phyloP scores from a whole-genome alignment of 2,329 filamentous ascomycete species.

The Septoria petroselini region DNA sequence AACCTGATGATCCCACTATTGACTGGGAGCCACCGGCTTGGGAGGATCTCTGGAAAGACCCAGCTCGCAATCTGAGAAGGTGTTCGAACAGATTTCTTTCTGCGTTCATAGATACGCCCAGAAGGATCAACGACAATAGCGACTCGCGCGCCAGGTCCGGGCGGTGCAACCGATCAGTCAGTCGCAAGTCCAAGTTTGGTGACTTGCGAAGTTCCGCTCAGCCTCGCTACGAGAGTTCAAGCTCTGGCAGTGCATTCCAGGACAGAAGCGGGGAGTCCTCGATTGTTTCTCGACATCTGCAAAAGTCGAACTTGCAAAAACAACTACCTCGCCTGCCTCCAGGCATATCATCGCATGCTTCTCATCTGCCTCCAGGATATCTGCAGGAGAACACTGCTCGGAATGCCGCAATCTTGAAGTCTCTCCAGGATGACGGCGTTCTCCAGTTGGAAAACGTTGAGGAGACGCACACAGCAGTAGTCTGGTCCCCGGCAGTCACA shows the following conservation, averaged over 20 bases:
- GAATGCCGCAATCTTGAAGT: conserved; percentile 9
- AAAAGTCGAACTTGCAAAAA: conserved; percentile 4
- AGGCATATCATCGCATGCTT: not conserved
- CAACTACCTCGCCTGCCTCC: not conserved
- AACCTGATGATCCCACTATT: conserved; percentile 6
- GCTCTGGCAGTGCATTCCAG: not conserved
- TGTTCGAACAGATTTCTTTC: conserved; percentile 4
- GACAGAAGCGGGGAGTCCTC: not conserved
- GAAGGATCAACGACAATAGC: not conserved
- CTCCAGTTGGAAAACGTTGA: conserved; percentile 15
- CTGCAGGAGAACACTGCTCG: conserved; percentile 8
- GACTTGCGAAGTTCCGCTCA: conserved; percentile 4
- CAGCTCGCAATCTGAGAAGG: conserved; percentile 2
- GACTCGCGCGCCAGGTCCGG: not conserved
- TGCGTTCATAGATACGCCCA: not conserved
- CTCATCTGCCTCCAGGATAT: not conserved
- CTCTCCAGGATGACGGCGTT: conserved; percentile 9
- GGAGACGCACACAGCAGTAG: conserved; percentile 11
- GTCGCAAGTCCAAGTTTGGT: conserved; percentile 11
- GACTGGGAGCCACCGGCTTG: conserved; percentile 10
- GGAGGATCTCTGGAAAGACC: conserved; percentile 11
- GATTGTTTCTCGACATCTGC: not conserved
- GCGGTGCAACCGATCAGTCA: conserved; percentile 1
- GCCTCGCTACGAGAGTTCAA: not conserved
- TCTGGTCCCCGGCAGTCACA: conserved; percentile 17